Conservation (phyloP, 2,329 filamentous ascomycete genomes). For the Myrmaecium sp. region DNA sequence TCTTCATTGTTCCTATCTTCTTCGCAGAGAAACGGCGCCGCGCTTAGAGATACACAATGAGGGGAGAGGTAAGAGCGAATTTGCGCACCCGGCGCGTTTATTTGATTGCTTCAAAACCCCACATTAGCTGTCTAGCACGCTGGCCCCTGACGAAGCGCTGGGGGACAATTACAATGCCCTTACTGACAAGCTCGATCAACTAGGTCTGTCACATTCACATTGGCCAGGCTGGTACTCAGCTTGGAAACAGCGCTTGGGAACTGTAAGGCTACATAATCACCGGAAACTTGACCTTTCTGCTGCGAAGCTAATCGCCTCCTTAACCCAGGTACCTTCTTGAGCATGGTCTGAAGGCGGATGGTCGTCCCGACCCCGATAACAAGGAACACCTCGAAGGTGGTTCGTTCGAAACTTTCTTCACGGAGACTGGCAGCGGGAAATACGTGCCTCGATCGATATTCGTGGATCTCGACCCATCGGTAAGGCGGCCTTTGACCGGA, state of each 20-base stretch:
- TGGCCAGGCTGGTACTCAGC: constrained; percentile 57
- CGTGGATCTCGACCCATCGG: constrained; percentile 98
- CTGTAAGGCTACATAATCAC: too few species aligned
- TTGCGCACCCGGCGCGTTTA: too few species aligned
- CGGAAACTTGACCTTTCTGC: constrained; percentile 20
- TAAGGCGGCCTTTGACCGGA: constrained; percentile 21
- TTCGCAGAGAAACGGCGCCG: too few species aligned
- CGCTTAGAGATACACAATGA: too few species aligned
- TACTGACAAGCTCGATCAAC: constrained; percentile 4
- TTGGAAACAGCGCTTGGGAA: constrained; percentile 61
- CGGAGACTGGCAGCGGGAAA: constrained; percentile 96
- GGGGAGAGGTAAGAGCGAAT: too few species aligned
- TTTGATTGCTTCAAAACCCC: too few species aligned
- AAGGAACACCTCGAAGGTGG: constrained; percentile 75
- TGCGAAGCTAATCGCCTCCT: constrained; percentile 2
- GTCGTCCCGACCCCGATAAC: constrained; percentile 39
- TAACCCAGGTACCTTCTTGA: constrained; percentile 50
- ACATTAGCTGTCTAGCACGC: constrained; percentile 5
- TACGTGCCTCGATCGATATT: constrained; percentile 98
- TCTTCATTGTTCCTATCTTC: too few species aligned
- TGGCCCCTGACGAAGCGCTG: constrained; percentile 1
- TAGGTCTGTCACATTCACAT: constrained; percentile 52
- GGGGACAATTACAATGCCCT: too few species aligned
- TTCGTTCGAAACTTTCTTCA: constrained; percentile 96
- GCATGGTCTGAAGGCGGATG: constrained; percentile 51